A percentile compares a stretch with the other conserved stretches of the same genome.
Conservation (phyloP, 257 asterid species). For the Orobanche coerulescens region DNA sequence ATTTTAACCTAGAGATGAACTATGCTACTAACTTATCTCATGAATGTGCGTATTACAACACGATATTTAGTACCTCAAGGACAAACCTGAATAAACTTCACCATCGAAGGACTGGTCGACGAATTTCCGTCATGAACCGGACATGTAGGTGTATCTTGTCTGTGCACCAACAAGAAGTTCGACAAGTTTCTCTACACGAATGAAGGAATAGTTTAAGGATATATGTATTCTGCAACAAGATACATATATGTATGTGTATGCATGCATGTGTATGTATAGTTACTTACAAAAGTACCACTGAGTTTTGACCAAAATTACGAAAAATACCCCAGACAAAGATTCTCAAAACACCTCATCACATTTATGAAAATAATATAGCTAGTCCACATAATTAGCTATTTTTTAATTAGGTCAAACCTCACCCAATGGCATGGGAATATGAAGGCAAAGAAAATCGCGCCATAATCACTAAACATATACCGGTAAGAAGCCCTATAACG, state of each 20-base stretch:
- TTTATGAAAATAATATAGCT: no score
- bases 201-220: background rate
- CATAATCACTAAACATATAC: conserved; percentile 33
- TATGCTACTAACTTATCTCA: conserved; percentile 7
- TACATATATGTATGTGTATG: no score
- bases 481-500: conserved; percentile 67
- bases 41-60: conserved; percentile 20
- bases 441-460: background rate
- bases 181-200: conserved; percentile 65
- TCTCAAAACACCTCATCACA: no score
- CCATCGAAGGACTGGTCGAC: background rate
- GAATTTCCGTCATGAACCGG: conserved; percentile 66
- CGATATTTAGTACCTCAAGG: conserved; percentile 6
- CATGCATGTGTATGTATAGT: no score
- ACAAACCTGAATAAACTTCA: background rate
- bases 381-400: no score
- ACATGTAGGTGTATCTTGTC: conserved; percentile 94
- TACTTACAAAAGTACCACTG: no score
- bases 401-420: no score
- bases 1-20: conserved; percentile 10
- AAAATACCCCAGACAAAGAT: no score
- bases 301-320: no score
- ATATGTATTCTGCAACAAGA: no score
- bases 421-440: background rate
- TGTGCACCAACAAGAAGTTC: conserved; percentile 91